Evolutionary conservation across 2,329 filamentous ascomycete genomes (phyloP), one percentile per base, ranked within the genome.

Genomic region (Diaporthe australafricana): DNA sequence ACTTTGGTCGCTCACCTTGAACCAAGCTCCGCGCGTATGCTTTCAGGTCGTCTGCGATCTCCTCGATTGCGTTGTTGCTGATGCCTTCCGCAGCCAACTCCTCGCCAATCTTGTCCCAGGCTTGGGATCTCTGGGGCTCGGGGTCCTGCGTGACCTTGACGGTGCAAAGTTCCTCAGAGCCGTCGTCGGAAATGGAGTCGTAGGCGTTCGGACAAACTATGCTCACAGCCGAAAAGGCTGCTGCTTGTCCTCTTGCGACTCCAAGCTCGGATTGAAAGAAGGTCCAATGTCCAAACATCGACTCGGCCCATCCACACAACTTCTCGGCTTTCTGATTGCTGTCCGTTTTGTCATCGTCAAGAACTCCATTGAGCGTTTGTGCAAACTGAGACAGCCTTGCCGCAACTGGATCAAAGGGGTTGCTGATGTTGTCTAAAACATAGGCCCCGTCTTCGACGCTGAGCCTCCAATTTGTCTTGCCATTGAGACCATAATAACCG

Each of bases 51-150:
- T 48, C 17, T 5, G 40, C 66, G 30, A 68, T 17, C 14, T 14
- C 22, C 40, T 30, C 30, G 30, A 69, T 32, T 14, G 53, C 53
- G 2, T 42, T 32, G 25, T 52, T 42, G n/a, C n/a, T 9, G 20
- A 69, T 50, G 12, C 67, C 67, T 20, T 69, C 53, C 11, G 12
- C 5, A 22, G 67, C 67, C 67, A 69, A 14, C 5, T 60, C 20
- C 2, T 22, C 11, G 9, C 67, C 20, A 48, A 69, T 56, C 7
- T n/a, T 40, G 12, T 30, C 16, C 67, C 67, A 69, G 7, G 17
- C 42, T 30, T 14, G 20, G 11, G 42, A 11, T 40, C 17, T 14
- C n/a, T 47, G 20, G n/a, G 7, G 22, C 20, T 40, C 35, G 17
- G 20, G 27, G 6, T 16, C 5, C 11, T 27, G 16, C 12, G 8